A percentile compares a stretch with the other conserved stretches of the same genome.
These are phyloP conservation scores for Lachnellula willkommii DNA, from an alignment of 2,329 filamentous ascomycete genomes.

Conservation along the genomic window DNA sequence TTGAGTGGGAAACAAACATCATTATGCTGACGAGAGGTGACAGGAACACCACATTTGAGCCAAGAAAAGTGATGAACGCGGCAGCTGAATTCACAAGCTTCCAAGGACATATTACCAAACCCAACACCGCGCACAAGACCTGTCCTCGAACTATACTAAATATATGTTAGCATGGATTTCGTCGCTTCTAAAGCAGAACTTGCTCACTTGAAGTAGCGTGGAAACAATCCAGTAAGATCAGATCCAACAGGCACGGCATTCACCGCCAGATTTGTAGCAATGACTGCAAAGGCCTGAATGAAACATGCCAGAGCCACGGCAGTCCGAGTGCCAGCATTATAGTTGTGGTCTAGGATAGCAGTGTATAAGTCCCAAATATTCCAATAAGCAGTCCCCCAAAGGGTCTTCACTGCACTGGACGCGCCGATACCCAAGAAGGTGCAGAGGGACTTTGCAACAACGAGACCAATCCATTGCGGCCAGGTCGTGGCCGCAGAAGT, in stretches of 20 bases:
- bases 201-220: conserved; percentile 33
- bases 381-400: conserved; percentile 29
- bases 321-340: conserved; percentile 1
- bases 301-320: conserved; percentile 1
- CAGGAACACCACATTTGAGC: conserved; percentile 57
- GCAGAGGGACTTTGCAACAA: conserved; percentile 37
- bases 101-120: conserved; percentile 56
- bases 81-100: conserved; percentile 55
- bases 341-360: conserved; percentile 7
- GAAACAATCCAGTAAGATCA: conserved; percentile 49
- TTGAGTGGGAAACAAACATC: conserved; percentile 23
- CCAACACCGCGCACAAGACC: conserved; percentile 46
- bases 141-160: conserved; percentile 52
- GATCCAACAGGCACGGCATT: conserved; percentile 50
- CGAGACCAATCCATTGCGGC: conserved; percentile 36
- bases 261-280: conserved; percentile 45
- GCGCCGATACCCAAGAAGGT: conserved; percentile 38
- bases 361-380: conserved; percentile 12
- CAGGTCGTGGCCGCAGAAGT: conserved; percentile 34
- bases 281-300: conserved; percentile 4
- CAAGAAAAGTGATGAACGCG: conserved; percentile 59
- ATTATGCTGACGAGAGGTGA: conserved; percentile 38
- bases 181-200: too few relatives aligned
- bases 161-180: not conserved
- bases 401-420: conserved; percentile 37